A percentile compares a stretch with the other conserved stretches of the same genome.
phyloP scores from a whole-genome alignment of 306 rosid species.

The Cyclanthera cordifolia region DNA sequence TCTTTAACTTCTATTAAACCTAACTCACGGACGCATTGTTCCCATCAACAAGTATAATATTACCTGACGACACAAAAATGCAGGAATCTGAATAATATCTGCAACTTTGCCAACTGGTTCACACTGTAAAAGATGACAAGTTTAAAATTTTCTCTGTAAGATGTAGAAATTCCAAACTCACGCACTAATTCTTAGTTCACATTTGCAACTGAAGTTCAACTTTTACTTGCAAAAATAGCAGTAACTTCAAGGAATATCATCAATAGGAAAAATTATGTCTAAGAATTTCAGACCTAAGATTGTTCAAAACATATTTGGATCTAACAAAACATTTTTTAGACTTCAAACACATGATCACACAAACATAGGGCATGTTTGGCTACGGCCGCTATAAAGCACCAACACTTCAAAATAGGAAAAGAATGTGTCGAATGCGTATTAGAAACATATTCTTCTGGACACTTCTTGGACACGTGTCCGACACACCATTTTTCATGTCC shows the following conservation, averaged over 20 bases:
- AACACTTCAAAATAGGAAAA: no score
- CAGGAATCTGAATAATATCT: conserved; percentile 93
- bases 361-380: no score
- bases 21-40: not conserved
- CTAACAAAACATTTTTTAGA: not conserved
- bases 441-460: no score
- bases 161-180: not conserved
- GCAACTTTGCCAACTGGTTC: conserved; percentile 91
- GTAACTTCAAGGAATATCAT: not conserved
- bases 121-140: conserved; percentile 34
- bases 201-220: not conserved
- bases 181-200: not conserved
- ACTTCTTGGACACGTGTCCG: no score
- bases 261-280: not conserved
- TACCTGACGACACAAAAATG: conserved; percentile 92
- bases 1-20: not conserved
- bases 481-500: no score
- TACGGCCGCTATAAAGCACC: no score
- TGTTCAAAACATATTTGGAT: not conserved
- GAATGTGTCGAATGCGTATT: no score
- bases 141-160: not conserved
- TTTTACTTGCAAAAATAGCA: not conserved
- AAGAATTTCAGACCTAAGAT: not conserved
- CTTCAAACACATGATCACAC: not conserved
- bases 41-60: conserved; percentile 1